These are phyloP conservation scores for Nosema granulosis DNA, from an alignment of 371 early-diverging fungal genomes.

Conservation along the genomic window DNA sequence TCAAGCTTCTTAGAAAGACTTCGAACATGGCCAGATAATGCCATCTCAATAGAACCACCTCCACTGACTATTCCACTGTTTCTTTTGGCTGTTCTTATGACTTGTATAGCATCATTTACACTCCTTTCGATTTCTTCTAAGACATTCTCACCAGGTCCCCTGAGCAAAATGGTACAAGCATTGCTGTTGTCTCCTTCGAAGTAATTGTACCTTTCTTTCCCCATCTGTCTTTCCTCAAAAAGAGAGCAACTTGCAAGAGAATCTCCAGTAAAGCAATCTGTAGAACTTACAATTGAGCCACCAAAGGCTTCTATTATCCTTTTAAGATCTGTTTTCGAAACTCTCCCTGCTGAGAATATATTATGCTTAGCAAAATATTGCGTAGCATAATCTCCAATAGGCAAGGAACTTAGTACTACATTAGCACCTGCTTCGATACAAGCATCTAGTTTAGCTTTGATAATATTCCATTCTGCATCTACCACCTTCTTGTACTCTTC, in stretches of 20 bases:
- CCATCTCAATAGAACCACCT: slow-evolving; percentile 78
- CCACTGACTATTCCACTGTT: slow-evolving; percentile 85
- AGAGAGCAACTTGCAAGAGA: slow-evolving; percentile 75
- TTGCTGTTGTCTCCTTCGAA: slow-evolving; percentile 82
- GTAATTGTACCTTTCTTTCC: slow-evolving; percentile 90
- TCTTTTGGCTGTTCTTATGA: slow-evolving; percentile 70
- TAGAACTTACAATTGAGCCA: slow-evolving; percentile 81
- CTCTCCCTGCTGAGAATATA: slow-evolving; percentile 98
- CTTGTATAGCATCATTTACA: slow-evolving; percentile 97
- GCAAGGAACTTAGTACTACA: slow-evolving; percentile 92
- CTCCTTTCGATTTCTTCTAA: slow-evolving; percentile 97
- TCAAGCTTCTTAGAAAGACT: slow-evolving; percentile 80
- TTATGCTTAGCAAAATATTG: slow-evolving; percentile 99
- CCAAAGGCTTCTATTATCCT: slow-evolving; percentile 90
- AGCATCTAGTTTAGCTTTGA: slow-evolving; percentile 92
- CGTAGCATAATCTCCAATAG: slow-evolving; percentile 98
- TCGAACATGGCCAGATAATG: slow-evolving; percentile 83
- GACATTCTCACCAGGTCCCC: slow-evolving; percentile 97
- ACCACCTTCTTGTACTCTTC: slow-evolving; percentile 95
- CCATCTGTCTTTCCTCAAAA: slow-evolving; percentile 96
- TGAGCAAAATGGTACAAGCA: slow-evolving; percentile 87
- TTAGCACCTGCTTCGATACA: slow-evolving; percentile 93
- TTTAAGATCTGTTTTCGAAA: slow-evolving; percentile 80
- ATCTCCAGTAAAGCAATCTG: slow-evolving; percentile 70
- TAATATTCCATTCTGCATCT: slow-evolving; percentile 97